Conservation (phyloP, 345 rosid species). For the Brassica nigra region DNA sequence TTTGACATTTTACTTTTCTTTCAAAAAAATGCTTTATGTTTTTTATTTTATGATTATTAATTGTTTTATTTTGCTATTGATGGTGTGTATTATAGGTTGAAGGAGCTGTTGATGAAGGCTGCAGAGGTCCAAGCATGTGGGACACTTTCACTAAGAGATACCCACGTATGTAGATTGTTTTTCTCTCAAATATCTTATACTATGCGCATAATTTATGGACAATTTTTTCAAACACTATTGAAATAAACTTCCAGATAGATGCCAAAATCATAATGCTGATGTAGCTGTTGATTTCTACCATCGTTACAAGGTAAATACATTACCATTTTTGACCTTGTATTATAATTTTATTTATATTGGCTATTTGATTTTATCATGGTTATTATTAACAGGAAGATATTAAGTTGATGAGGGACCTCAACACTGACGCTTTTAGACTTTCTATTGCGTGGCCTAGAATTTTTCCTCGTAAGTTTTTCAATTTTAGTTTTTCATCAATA, state of each 20-base stretch:
- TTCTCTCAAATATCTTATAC: background rate
- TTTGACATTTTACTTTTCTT: background rate
- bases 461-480: conserved; percentile 43
- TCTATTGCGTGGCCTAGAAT: conserved; percentile 53
- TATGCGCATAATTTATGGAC: background rate
- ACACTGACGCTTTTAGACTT: conserved; percentile 48
- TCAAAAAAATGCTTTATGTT: background rate
- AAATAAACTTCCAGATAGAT: conserved; percentile 41
- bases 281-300: conserved; percentile 53
- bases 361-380: background rate
- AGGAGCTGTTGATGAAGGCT: conserved; percentile 41
- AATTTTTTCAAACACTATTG: background rate
- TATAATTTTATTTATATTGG: background rate
- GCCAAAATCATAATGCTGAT: conserved; percentile 46
- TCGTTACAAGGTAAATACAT: conserved; percentile 44
- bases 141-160: conserved; percentile 27
- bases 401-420: conserved; percentile 39
- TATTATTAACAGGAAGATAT: conserved; percentile 51
- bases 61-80: background rate
- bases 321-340: background rate
- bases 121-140: conserved; percentile 47
- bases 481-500: background rate
- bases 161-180: conserved; percentile 13
- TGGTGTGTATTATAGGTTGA: conserved; percentile 27
- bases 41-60: background rate